Conservation (phyloP, 768 basidiomycete species). For the Tylopilus sp. region DNA sequence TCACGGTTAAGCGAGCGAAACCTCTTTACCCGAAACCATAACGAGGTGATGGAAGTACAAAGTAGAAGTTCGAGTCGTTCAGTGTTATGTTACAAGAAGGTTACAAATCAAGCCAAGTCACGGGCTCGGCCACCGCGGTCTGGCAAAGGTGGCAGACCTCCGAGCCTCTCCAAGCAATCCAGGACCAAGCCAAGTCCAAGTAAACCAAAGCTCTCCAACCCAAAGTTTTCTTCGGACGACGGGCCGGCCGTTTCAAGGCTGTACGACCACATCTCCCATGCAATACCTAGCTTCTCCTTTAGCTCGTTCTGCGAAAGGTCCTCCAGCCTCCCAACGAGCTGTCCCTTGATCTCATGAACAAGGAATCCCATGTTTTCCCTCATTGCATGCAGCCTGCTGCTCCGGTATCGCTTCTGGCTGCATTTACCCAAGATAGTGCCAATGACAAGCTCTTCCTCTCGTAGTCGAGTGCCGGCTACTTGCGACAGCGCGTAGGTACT, state of each 20-base stretch:
- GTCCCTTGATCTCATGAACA: conserved; percentile 45
- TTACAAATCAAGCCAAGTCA: background rate
- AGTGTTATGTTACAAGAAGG: too few species aligned
- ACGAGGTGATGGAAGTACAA: background rate
- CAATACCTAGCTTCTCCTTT: conserved; percentile 39
- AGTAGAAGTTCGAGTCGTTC: too few species aligned
- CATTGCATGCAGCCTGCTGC: conserved; percentile 60
- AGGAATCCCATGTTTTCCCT: conserved; percentile 50
- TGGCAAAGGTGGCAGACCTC: conserved; percentile 23
- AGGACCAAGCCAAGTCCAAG: conserved; percentile 58
- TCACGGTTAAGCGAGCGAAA: background rate
- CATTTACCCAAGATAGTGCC: conserved; percentile 75
- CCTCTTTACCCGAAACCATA: conserved; percentile 22
- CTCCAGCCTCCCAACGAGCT: conserved; percentile 31
- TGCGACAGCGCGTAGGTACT: conserved; percentile 63
- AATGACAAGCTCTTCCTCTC: conserved; percentile 71
- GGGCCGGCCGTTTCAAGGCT: conserved; percentile 38
- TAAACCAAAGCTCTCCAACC: conserved; percentile 64
- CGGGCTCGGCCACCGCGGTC: background rate
- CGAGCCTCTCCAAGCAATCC: conserved; percentile 50
- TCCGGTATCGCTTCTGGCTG: conserved; percentile 56
- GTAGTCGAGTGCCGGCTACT: conserved; percentile 49
- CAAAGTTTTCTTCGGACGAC: conserved; percentile 35
- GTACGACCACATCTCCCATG: conserved; percentile 65
- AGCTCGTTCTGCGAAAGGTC: conserved; percentile 27